phyloP scores from a whole-genome alignment of 768 basidiomycete genomes.

The Trametes cinnabarina region DNA sequence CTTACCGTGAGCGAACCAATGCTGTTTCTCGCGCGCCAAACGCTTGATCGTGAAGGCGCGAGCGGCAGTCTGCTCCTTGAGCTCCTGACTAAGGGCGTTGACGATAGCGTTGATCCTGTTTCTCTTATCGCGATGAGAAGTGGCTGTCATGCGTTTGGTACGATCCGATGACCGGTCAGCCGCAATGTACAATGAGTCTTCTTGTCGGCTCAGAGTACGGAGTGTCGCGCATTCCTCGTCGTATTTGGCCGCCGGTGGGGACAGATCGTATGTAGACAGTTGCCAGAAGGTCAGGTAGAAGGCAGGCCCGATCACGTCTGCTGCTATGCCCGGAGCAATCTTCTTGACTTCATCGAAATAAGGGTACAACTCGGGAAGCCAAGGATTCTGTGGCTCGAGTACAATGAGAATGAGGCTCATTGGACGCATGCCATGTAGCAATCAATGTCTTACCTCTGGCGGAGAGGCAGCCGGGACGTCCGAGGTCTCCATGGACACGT shows the following conservation, averaged over 20 bases:
- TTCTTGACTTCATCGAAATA: constrained; percentile 76
- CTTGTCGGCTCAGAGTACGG: constrained; percentile 60
- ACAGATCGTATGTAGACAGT: constrained; percentile 84
- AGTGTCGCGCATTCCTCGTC: constrained; percentile 70
- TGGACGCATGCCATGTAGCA: background rate
- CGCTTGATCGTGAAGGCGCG: constrained; percentile 76
- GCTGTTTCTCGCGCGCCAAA: constrained; percentile 69
- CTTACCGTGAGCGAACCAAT: constrained; percentile 76
- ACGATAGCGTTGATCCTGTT: constrained; percentile 66
- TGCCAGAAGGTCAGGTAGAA: constrained; percentile 99
- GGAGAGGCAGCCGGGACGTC: background rate
- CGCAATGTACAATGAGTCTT: constrained; percentile 57
- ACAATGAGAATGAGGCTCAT: background rate
- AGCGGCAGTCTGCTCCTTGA: constrained; percentile 72
- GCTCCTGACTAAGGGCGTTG: constrained; percentile 59
- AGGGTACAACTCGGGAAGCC: constrained; percentile 71
- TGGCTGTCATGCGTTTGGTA: constrained; percentile 52
- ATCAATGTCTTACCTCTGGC: constrained; percentile 1
- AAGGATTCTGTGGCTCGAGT: constrained; percentile 57
- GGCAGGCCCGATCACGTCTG: constrained; percentile 71
- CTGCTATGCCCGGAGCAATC: constrained; percentile 64
- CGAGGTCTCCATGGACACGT: constrained; percentile 13
- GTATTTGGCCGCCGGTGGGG: constrained; percentile 74
- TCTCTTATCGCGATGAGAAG: constrained; percentile 56
- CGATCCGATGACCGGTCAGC: constrained; percentile 76